A percentile compares a stretch with the other conserved stretches of the same genome.
Evolutionary conservation across 2,329 filamentous ascomycete genomes (phyloP).

Genomic region (Geosmithia morbida): DNA sequence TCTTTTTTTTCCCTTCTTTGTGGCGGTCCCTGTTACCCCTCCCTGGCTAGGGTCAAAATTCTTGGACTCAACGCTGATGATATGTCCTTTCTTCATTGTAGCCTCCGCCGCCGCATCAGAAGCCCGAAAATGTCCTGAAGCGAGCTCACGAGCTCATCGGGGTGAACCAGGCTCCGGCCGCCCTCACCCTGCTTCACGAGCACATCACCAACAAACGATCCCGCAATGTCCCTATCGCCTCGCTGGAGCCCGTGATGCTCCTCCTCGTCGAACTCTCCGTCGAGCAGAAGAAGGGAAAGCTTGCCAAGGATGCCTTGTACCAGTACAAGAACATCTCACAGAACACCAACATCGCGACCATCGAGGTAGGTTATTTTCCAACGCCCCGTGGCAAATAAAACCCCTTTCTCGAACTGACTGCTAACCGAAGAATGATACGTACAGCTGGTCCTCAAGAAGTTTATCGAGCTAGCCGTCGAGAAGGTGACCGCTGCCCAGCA

Average conservation of each 20-base stretch:
- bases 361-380: constrained; percentile 50
- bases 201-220: constrained; percentile 98
- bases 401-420: too few species aligned
- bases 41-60: background rate
- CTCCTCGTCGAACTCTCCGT: constrained; percentile 94
- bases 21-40: constrained; percentile 1
- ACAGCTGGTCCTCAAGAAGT: constrained; percentile 84
- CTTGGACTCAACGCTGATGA: background rate
- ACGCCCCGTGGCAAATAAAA: background rate
- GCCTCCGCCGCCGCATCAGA: constrained; percentile 94
- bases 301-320: constrained; percentile 96
- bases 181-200: constrained; percentile 90
- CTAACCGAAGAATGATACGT: background rate
- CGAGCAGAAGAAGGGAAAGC: constrained; percentile 94
- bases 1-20: constrained; percentile 1
- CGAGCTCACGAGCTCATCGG: constrained; percentile 97
- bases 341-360: constrained; percentile 96
- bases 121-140: constrained; percentile 98
- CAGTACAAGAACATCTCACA: constrained; percentile 99
- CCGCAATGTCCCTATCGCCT: constrained; percentile 90
- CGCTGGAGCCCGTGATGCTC: constrained; percentile 96
- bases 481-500: constrained; percentile 94
- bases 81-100: constrained; percentile 16
- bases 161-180: constrained; percentile 84
- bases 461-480: constrained; percentile 90